phyloP scores from a whole-genome alignment of 306 rosid species.

The Cucumis hystrix region DNA sequence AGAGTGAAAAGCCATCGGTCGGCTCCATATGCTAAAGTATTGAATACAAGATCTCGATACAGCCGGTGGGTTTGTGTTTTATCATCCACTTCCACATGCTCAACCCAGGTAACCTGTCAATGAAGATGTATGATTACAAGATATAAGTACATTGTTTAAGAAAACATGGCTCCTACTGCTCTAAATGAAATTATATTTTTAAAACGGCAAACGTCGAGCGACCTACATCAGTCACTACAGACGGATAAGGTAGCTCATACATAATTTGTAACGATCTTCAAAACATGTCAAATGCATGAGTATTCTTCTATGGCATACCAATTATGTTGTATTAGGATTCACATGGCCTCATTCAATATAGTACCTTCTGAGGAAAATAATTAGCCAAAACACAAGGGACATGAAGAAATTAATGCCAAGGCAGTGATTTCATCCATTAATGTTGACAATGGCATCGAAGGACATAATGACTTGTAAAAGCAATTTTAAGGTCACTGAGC shows the following conservation, averaged over 20 bases:
- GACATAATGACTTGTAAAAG: background rate
- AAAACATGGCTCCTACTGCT: background rate
- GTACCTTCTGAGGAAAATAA: background rate
- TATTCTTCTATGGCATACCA: background rate
- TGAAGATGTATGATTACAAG: background rate
- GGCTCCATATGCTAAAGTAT: conserved; percentile 42
- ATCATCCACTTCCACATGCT: conserved; percentile 60
- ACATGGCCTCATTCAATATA: background rate
- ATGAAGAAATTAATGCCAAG: background rate
- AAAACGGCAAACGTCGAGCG: background rate
- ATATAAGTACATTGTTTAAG: background rate
- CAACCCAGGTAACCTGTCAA: conserved; percentile 59
- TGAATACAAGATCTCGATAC: conserved; percentile 29
- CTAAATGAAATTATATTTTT: background rate
- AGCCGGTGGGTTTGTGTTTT: conserved; percentile 25
- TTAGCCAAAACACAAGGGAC: background rate
- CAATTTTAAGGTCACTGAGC: background rate
- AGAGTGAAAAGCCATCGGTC: conserved; percentile 55
- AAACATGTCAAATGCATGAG: background rate
- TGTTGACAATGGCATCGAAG: background rate
- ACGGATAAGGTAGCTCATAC: background rate
- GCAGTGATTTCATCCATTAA: background rate
- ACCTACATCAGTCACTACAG: background rate
- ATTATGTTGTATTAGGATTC: background rate
- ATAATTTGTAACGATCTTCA: background rate